Conservation (phyloP, 208 protist genomes). For the Leptomonas seymouri region DNA sequence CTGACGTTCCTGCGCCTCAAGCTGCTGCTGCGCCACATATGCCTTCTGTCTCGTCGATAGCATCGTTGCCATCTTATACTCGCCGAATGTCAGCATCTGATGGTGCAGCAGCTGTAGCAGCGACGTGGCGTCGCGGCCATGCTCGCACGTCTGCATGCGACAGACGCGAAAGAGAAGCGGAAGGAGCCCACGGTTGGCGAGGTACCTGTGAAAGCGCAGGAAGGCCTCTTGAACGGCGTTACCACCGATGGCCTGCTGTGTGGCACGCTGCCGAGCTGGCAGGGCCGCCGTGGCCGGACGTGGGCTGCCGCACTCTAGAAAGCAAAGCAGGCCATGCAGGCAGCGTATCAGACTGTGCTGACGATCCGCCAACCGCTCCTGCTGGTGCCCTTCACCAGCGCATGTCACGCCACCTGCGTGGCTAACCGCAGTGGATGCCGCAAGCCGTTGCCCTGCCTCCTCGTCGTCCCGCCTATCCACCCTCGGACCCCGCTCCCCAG, state of each 20-base stretch:
- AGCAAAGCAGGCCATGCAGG: slow-evolving; percentile 35
- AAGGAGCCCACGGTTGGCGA: slow-evolving; percentile 50
- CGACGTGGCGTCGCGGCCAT: slow-evolving; percentile 61
- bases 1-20: slow-evolving; percentile 8
- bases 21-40: slow-evolving; percentile 13
- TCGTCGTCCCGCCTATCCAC: no score
- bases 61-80: slow-evolving; percentile 33
- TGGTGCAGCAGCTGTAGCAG: slow-evolving; percentile 67
- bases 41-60: slow-evolving; percentile 21
- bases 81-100: slow-evolving; percentile 42
- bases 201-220: slow-evolving; percentile 47
- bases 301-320: slow-evolving; percentile 32
- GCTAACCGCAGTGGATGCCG: no score
- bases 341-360: slow-evolving; percentile 20
- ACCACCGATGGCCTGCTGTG: slow-evolving; percentile 9
- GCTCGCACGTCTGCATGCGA: slow-evolving; percentile 44
- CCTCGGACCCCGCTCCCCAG: no score
- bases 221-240: slow-evolving; percentile 16
- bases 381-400: background rate
- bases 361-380: background rate
- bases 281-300: slow-evolving; percentile 15
- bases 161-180: slow-evolving; percentile 54
- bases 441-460: no score
- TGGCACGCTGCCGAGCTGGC: slow-evolving; percentile 27
- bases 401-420: no score